Conservation (phyloP, 78 protist species). For the Speleostelium caveatum region DNA sequence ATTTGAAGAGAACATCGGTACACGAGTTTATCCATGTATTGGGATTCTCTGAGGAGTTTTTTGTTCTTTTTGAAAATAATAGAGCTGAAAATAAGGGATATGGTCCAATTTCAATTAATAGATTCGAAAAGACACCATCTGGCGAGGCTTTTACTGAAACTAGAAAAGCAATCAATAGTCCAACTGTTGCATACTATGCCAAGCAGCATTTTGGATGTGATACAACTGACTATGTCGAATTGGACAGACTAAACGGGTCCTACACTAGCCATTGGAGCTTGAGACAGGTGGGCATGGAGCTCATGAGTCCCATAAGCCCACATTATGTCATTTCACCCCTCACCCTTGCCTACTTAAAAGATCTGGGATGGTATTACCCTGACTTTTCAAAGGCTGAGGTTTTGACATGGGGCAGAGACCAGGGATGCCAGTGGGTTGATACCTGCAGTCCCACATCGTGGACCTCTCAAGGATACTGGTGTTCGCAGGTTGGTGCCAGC, state of each 20-base stretch:
- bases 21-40: slow-evolving; percentile 37
- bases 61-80: not conserved
- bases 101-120: too few species aligned
- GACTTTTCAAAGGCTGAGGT: slow-evolving; percentile 14
- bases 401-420: slow-evolving; percentile 22
- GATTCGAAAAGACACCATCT: not conserved
- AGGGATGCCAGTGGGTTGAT: slow-evolving; percentile 17
- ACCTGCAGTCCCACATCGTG: slow-evolving; percentile 1
- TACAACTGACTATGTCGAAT: too few species aligned
- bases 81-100: not conserved
- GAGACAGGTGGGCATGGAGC: slow-evolving; percentile 15
- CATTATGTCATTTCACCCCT: slow-evolving; percentile 19
- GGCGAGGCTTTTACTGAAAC: slow-evolving; percentile 8
- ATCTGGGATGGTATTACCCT: slow-evolving; percentile 35
- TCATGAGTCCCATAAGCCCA: slow-evolving; percentile 33
- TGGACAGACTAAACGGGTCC: slow-evolving; percentile 24
- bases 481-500: slow-evolving; percentile 1
- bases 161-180: too few species aligned
- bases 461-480: slow-evolving; percentile 28
- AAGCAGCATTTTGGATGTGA: too few species aligned
- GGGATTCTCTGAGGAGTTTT: slow-evolving; percentile 25
- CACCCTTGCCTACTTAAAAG: slow-evolving; percentile 24
- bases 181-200: too few species aligned
- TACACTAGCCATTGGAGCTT: slow-evolving; percentile 38
- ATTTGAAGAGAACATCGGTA: slow-evolving; percentile 14